These are phyloP conservation scores for Fusarium acutatum DNA, from an alignment of 2,329 filamentous ascomycete genomes.

Conservation along the genomic window DNA sequence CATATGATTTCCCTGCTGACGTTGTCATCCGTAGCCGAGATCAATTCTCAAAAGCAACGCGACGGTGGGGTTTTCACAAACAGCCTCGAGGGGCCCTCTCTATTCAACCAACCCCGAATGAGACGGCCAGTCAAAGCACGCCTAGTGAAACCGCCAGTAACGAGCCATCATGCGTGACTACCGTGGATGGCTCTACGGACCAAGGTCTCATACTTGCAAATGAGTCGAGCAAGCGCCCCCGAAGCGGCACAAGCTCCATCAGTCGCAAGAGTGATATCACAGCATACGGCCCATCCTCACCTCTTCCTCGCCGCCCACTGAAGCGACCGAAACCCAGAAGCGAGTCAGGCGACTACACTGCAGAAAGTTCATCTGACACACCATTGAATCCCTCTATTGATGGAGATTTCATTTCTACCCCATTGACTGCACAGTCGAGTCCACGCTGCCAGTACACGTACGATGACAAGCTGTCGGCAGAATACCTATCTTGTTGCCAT, in stretches of 20 bases:
- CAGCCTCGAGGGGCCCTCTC: background rate
- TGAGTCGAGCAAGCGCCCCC: background rate
- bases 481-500: background rate
- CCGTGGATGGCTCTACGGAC: rapidly evolving
- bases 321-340: background rate
- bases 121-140: background rate
- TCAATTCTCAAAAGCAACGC: constrained; percentile 5
- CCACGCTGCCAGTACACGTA: background rate
- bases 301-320: background rate
- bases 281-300: background rate
- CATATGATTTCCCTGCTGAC: background rate
- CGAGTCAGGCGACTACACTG: background rate
- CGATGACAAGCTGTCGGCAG: background rate
- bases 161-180: background rate
- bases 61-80: background rate
- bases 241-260: background rate
- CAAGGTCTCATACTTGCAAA: background rate
- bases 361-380: background rate
- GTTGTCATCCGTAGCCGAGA: background rate
- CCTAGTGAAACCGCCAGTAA: background rate
- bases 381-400: background rate
- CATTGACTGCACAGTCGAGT: background rate
- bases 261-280: background rate
- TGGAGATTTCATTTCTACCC: background rate
- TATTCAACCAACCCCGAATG: too few relatives aligned